A percentile compares a stretch with the other conserved stretches of the same genome.
phyloP scores from a whole-genome alignment of 2,329 filamentous ascomycete genomes.

The Myriosclerotinia curreyana region DNA sequence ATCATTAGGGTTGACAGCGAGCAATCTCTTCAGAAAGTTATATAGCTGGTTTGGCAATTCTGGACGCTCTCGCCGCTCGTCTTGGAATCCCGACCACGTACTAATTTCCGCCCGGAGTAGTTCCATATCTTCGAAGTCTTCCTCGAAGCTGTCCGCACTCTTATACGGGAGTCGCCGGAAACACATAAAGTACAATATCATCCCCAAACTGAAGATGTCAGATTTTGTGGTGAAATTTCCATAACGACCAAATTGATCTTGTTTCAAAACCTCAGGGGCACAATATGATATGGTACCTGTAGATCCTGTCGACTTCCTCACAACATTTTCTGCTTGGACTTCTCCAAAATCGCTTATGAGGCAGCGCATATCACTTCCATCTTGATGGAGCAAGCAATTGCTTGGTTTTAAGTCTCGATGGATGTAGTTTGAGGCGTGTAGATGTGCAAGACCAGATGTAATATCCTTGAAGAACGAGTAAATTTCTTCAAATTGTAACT shows the following conservation, averaged over 20 bases:
- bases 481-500: slow-evolving; percentile 79
- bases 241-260: slow-evolving; percentile 65
- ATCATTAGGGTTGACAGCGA: slow-evolving; percentile 72
- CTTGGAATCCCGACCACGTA: slow-evolving; percentile 81
- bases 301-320: slow-evolving; percentile 84
- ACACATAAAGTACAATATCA: slow-evolving; percentile 98
- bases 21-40: slow-evolving; percentile 73
- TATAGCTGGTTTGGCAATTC: slow-evolving; percentile 88
- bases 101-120: slow-evolving; percentile 80
- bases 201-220: slow-evolving; percentile 95
- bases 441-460: slow-evolving; percentile 82
- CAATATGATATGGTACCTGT: slow-evolving; percentile 98
- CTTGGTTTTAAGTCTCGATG: slow-evolving; percentile 94
- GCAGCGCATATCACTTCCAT: slow-evolving; percentile 68
- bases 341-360: slow-evolving; percentile 98
- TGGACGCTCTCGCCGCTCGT: slow-evolving; percentile 68
- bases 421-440: slow-evolving; percentile 89
- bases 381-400: slow-evolving; percentile 84
- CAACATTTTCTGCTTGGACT: slow-evolving; percentile 78
- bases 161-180: slow-evolving; percentile 85
- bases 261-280: slow-evolving; percentile 84
- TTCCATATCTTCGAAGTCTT: slow-evolving; percentile 90
- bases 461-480: slow-evolving; percentile 97
- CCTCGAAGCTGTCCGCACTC: slow-evolving; percentile 78
- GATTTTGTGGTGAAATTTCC: slow-evolving; percentile 97